Evolutionary conservation across 148 eudicot genomes (phyloP).

Genomic region (Dianthus caryophyllus): DNA sequence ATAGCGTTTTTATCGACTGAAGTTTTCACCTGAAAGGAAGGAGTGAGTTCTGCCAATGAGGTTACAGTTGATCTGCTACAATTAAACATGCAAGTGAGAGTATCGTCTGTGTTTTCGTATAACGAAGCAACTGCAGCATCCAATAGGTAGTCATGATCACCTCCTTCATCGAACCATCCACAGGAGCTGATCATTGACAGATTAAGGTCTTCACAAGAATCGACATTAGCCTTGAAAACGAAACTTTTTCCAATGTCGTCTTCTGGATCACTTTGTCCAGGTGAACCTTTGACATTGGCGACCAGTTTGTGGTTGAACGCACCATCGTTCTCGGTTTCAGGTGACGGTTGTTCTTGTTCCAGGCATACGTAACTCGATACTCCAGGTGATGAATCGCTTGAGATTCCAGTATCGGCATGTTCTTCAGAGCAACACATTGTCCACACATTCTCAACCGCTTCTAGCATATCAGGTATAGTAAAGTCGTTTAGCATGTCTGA

Average conservation of each 20-base stretch:
- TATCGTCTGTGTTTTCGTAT: constrained; percentile 27
- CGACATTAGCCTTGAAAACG: constrained; percentile 16
- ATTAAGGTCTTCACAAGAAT: background rate
- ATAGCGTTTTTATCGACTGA: constrained; percentile 25
- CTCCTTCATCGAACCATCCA: constrained; percentile 29
- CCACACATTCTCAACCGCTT: constrained; percentile 21
- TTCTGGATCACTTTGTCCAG: constrained; percentile 37
- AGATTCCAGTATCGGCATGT: constrained; percentile 18
- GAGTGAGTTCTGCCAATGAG: constrained; percentile 28
- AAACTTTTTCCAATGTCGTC: constrained; percentile 38
- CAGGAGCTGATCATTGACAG: constrained; percentile 15
- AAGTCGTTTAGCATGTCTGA: constrained; percentile 19
- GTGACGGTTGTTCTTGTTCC: constrained; percentile 18
- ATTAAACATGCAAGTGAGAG: constrained; percentile 15
- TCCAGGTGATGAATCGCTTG: constrained; percentile 23
- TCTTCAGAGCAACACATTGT: constrained; percentile 27
- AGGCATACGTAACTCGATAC: constrained; percentile 11
- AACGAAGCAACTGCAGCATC: constrained; percentile 36
- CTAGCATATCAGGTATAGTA: constrained; percentile 17
- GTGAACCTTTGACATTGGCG: constrained; percentile 31
- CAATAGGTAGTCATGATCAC: constrained; percentile 35
- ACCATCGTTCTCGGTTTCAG: constrained; percentile 15
- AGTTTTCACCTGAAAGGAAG: constrained; percentile 26
- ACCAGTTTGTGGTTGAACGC: constrained; percentile 10
- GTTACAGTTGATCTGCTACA: constrained; percentile 24